phyloP scores from a whole-genome alignment of 495 filamentous ascomycete species.

The Bryoglossum gracile region DNA sequence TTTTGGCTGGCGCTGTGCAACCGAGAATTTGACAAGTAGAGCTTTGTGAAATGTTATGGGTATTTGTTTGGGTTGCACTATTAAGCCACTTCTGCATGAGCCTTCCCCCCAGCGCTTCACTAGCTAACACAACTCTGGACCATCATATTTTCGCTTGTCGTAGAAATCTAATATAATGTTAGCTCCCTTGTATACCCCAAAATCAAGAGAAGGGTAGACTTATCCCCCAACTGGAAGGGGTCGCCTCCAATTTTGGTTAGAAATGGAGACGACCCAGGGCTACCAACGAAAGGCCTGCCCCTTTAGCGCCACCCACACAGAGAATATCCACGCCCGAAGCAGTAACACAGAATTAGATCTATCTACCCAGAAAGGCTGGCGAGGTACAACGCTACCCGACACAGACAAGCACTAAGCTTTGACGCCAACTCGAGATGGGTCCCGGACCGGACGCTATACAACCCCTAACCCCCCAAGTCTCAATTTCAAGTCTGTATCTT shows the following conservation, averaged over 20 bases:
- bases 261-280: constrained; percentile 39
- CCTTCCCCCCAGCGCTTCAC: too few species aligned
- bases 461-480: neutral
- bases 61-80: too few species aligned
- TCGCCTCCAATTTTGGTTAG: constrained; percentile 35
- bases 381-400: constrained; percentile 21
- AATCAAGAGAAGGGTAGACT: constrained; percentile 37
- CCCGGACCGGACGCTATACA: constrained; percentile 40
- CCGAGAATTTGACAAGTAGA: too few species aligned
- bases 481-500: constrained; percentile 5
- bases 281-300: constrained; percentile 35
- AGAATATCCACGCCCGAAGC: constrained; percentile 14
- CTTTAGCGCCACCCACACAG: constrained; percentile 15
- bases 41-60: too few species aligned
- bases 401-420: constrained; percentile 90
- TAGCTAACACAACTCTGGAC: too few species aligned
- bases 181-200: constrained; percentile 30
- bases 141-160: too few species aligned
- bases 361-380: constrained; percentile 9
- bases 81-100: too few species aligned
- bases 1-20: too few species aligned
- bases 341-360: constrained; percentile 7
- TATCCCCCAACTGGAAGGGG: constrained; percentile 58
- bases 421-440: constrained; percentile 95
- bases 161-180: constrained; percentile 18